Conservation (phyloP, 2,329 filamentous ascomycete genomes). For the Colletotrichum karsti region DNA sequence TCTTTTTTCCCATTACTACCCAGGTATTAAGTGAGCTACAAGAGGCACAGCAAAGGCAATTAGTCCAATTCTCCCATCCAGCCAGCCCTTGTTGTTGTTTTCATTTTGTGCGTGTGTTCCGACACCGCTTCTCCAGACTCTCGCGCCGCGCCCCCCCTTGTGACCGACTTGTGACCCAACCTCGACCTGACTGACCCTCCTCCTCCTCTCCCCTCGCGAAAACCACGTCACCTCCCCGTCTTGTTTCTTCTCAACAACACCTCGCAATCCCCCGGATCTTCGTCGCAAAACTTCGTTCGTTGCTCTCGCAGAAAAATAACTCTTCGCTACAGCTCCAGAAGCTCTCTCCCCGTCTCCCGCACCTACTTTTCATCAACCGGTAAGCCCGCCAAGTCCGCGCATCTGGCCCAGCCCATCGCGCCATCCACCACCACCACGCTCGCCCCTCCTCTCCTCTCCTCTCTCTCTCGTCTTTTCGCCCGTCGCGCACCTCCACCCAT, state of each 20-base stretch:
- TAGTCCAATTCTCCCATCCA: neutral
- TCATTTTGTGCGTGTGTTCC: neutral
- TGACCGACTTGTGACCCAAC: no score
- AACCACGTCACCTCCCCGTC: conserved; percentile 1
- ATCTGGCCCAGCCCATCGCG: neutral
- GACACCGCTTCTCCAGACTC: neutral
- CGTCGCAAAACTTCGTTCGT: neutral
- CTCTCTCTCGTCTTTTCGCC: neutral
- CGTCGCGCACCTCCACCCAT: conserved; percentile 2
- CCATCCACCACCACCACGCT: neutral
- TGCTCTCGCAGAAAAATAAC: neutral
- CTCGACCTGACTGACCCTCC: no score
- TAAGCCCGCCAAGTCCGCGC: neutral
- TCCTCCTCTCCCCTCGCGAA: neutral
- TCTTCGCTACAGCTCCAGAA: conserved; percentile 6
- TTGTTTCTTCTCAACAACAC: neutral
- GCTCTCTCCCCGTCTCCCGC: neutral
- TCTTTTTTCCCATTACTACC: neutral
- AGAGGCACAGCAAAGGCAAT: neutral
- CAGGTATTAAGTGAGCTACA: neutral
- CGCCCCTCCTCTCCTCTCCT: neutral
- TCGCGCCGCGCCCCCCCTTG: neutral
- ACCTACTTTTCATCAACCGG: neutral
- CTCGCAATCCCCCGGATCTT: neutral
- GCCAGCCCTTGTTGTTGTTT: neutral